These are phyloP conservation scores for Aspergillus fumigatus DNA, from an alignment of 2,329 filamentous ascomycete species.

Conservation along the genomic window DNA sequence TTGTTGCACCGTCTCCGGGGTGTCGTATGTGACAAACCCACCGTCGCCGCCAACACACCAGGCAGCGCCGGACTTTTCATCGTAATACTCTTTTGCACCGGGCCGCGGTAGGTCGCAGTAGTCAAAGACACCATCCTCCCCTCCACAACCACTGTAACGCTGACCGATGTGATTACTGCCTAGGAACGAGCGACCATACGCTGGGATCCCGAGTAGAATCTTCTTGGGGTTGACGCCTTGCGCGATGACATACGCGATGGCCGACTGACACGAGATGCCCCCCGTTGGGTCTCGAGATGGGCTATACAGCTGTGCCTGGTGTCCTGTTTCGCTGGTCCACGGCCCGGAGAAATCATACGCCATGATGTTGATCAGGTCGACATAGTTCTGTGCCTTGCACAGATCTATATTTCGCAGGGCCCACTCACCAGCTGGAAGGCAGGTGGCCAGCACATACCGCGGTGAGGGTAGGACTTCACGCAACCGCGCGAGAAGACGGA, in stretches of 20 bases:
- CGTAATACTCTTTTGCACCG: constrained; percentile 61
- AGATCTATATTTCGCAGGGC: constrained; percentile 68
- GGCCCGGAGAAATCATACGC: constrained; percentile 74
- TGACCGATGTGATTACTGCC: constrained; percentile 62
- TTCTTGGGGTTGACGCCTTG: constrained; percentile 66
- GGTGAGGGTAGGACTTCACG: constrained; percentile 65
- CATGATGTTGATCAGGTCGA: constrained; percentile 75
- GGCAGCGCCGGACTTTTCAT: constrained; percentile 64
- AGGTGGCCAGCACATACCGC: constrained; percentile 65
- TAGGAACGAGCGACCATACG: constrained; percentile 71
- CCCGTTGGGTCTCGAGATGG: constrained; percentile 36
- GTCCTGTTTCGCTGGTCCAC: constrained; percentile 64
- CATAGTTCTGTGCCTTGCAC: constrained; percentile 55
- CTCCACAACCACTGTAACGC: constrained; percentile 47
- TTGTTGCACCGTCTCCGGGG: constrained; percentile 66
- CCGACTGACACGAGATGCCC: constrained; percentile 58
- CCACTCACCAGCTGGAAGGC: constrained; percentile 64
- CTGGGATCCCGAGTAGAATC: constrained; percentile 70
- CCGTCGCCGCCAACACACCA: constrained; percentile 67
- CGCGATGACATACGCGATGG: constrained; percentile 60
- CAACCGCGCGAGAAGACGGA: constrained; percentile 62
- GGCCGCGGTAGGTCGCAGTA: constrained; percentile 64
- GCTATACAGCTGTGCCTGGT: constrained; percentile 71
- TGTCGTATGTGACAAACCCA: constrained; percentile 77
- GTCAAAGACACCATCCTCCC: constrained; percentile 68